A percentile compares a stretch with the other conserved stretches of the same genome.
phyloP scores from a whole-genome alignment of 2,329 filamentous ascomycete species.

The Scopulariopsis brevicaulis region DNA sequence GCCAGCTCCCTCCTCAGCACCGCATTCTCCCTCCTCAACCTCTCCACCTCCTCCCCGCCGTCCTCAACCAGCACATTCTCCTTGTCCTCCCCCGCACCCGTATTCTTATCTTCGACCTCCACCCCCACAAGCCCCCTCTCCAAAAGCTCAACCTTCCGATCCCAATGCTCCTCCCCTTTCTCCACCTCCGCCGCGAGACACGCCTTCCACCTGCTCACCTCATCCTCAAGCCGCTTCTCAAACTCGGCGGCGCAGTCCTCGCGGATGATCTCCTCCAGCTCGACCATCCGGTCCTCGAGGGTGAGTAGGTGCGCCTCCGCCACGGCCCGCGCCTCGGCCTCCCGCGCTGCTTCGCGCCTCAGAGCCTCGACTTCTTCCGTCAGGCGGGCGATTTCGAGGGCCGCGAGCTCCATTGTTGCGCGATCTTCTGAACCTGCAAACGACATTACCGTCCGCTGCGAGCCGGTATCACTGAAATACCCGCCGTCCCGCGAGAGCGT shows the following conservation, averaged over 20 bases:
- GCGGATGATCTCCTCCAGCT: slow-evolving; percentile 71
- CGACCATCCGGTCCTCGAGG: slow-evolving; percentile 52
- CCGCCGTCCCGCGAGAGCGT: not conserved
- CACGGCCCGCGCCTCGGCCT: slow-evolving; percentile 57
- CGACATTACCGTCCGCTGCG: slow-evolving; percentile 24
- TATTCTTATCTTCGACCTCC: slow-evolving; percentile 33
- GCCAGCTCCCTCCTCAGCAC: slow-evolving; percentile 55
- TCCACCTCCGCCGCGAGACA: slow-evolving; percentile 71
- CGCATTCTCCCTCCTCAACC: slow-evolving; percentile 52
- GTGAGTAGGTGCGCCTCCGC: slow-evolving; percentile 64
- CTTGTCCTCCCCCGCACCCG: slow-evolving; percentile 46
- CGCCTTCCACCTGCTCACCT: slow-evolving; percentile 71
- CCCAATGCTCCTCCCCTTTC: slow-evolving; percentile 71
- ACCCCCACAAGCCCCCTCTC: slow-evolving; percentile 32
- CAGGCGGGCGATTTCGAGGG: slow-evolving; percentile 71
- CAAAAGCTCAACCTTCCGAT: slow-evolving; percentile 67
- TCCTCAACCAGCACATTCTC: slow-evolving; percentile 52
- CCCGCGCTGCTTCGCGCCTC: slow-evolving; percentile 55
- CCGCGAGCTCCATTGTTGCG: slow-evolving; percentile 72
- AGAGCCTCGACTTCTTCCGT: slow-evolving; percentile 31
- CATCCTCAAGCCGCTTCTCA: slow-evolving; percentile 62
- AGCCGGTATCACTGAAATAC: slow-evolving; percentile 6
- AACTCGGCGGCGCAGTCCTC: slow-evolving; percentile 86
- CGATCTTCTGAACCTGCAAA: slow-evolving; percentile 35
- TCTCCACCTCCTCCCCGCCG: slow-evolving; percentile 60